phyloP scores from a whole-genome alignment of 108 stramenopile genomes.

The Mediolabrus comicus region DNA sequence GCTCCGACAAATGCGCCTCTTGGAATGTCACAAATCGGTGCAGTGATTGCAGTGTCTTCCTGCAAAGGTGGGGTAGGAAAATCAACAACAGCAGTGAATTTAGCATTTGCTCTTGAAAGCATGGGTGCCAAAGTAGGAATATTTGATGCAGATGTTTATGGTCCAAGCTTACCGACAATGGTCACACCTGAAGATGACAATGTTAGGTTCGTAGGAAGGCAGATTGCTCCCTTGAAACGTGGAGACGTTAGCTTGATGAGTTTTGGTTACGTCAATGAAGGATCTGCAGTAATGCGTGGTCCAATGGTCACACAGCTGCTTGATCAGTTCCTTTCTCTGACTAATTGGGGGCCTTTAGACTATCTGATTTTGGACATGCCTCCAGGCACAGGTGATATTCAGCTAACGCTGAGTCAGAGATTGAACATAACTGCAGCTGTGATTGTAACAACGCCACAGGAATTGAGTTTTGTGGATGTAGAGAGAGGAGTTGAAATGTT shows the following conservation, averaged over 20 bases:
- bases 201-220: conserved; percentile 75
- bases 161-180: conserved; percentile 90
- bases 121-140: conserved; percentile 88
- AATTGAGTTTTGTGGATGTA: conserved; percentile 94
- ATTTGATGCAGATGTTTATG: conserved; percentile 97
- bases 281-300: conserved; percentile 86
- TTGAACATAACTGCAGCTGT: conserved; percentile 93
- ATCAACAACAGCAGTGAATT: conserved; percentile 94
- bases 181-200: conserved; percentile 74
- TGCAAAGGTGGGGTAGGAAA: conserved; percentile 99
- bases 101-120: conserved; percentile 87
- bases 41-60: conserved; percentile 78
- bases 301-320: conserved; percentile 91
- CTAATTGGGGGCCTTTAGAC: conserved; percentile 97
- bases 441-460: conserved; percentile 97
- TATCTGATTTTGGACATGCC: conserved; percentile 98
- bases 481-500: conserved; percentile 97
- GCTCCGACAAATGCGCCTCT: conserved; percentile 42
- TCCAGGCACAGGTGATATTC: conserved; percentile 98
- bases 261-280: conserved; percentile 88
- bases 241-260: conserved; percentile 86
- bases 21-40: conserved; percentile 76
- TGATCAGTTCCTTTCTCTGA: conserved; percentile 90
- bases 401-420: conserved; percentile 91
- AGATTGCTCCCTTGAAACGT: conserved; percentile 77